A percentile compares a stretch with the other conserved stretches of the same genome.
These are phyloP conservation scores for Dryas alaskensis DNA, from an alignment of 306 rosid species.

Conservation along the genomic window DNA sequence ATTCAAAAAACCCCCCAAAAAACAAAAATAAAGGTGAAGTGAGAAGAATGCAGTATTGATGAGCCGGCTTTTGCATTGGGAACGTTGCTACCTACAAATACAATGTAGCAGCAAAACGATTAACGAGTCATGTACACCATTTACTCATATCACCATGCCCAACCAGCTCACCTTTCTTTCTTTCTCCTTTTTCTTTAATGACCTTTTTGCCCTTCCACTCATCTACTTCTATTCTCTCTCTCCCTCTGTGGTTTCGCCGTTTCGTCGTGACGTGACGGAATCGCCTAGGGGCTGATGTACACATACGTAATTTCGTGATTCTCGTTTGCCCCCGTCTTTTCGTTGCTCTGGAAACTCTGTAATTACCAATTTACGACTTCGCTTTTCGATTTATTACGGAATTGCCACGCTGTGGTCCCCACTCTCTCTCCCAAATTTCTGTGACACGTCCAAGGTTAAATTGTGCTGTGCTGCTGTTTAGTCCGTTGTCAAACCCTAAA, in stretches of 20 bases:
- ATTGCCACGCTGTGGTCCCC: not conserved
- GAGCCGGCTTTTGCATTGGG: slow-evolving; percentile 54
- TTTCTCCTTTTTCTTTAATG: not conserved
- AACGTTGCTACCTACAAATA: slow-evolving; percentile 28
- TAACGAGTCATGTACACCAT: too few species aligned
- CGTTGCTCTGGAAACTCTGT: not conserved
- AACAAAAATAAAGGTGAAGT: not conserved
- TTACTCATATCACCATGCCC: too few species aligned
- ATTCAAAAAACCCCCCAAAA: not conserved
- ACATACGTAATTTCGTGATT: not conserved
- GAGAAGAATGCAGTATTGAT: not conserved
- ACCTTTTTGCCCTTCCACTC: slow-evolving; percentile 41
- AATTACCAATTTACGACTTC: not conserved
- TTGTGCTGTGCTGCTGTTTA: not conserved
- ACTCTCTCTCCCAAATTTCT: not conserved
- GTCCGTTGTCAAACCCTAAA: not conserved
- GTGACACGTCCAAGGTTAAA: not conserved
- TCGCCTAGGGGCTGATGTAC: slow-evolving; percentile 30
- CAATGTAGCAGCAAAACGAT: too few species aligned
- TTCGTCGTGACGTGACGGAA: slow-evolving; percentile 53
- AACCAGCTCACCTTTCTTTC: slow-evolving; percentile 11
- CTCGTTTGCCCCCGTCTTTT: not conserved
- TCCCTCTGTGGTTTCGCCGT: not conserved
- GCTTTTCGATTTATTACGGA: not conserved
- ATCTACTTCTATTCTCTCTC: not conserved